Evolutionary conservation across 2,329 filamentous ascomycete genomes (phyloP).

Genomic region (Claviceps africana): DNA sequence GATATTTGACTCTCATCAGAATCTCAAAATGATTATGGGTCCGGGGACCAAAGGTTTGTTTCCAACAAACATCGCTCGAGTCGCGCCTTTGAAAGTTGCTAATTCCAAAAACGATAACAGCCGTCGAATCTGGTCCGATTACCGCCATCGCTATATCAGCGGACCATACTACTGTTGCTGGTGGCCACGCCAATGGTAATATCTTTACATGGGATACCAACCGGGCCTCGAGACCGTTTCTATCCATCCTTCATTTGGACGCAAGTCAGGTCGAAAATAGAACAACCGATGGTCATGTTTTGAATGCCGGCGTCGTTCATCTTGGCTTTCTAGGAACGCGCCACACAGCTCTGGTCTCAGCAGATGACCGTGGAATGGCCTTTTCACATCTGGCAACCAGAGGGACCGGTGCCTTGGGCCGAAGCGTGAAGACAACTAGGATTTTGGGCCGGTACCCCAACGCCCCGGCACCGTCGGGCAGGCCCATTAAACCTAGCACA

Average conservation of each 20-base stretch:
- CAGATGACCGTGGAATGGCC: constrained; percentile 90
- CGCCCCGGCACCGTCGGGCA: constrained; percentile 44
- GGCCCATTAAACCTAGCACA: constrained; percentile 76
- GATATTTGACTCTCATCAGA: constrained; percentile 96
- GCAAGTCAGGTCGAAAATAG: constrained; percentile 48
- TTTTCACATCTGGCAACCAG: constrained; percentile 93
- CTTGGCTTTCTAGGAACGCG: constrained; percentile 89
- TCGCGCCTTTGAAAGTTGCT: constrained; percentile 19
- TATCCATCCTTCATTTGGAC: constrained; percentile 70
- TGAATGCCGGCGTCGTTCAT: constrained; percentile 67
- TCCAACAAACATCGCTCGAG: background rate
- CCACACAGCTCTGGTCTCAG: constrained; percentile 87
- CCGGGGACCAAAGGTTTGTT: constrained; percentile 70
- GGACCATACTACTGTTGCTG: constrained; percentile 83
- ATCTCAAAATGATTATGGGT: constrained; percentile 83
- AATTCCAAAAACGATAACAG: constrained; percentile 29
- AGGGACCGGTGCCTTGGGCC: constrained; percentile 72
- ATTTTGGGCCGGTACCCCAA: constrained; percentile 86
- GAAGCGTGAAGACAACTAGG: constrained; percentile 76
- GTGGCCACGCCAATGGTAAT: constrained; percentile 74
- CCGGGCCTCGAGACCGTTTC: constrained; percentile 70
- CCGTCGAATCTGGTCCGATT: constrained; percentile 78
- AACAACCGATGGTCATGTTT: constrained; percentile 68
- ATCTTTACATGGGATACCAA: constrained; percentile 96
- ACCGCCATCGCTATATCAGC: constrained; percentile 83